Conservation (phyloP, 2,329 filamentous ascomycete genomes). For the Stachybotrys chartarum region DNA sequence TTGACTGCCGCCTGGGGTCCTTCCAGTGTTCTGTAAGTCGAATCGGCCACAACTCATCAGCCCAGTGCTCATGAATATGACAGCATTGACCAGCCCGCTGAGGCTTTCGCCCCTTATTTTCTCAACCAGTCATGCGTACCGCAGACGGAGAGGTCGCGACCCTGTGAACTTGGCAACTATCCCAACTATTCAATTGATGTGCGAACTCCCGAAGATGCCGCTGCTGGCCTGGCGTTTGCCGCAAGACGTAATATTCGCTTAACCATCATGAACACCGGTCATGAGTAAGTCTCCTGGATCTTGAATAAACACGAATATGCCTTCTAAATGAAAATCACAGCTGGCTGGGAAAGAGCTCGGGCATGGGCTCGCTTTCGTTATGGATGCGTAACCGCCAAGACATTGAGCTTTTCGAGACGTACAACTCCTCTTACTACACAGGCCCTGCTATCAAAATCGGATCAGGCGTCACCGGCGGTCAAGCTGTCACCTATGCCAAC, state of each 20-base stretch:
- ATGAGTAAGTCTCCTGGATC: constrained; percentile 23
- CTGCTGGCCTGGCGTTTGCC: constrained; percentile 24
- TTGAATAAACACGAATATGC: not conserved
- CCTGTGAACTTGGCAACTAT: not conserved
- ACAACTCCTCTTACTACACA: constrained; percentile 4
- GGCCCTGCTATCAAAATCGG: not conserved
- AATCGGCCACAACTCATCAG: not conserved
- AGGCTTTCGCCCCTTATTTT: not conserved
- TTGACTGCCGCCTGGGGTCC: not conserved
- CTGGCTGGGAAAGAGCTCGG: constrained; percentile 27
- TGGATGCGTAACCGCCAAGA: constrained; percentile 33
- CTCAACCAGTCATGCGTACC: not conserved
- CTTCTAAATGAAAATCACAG: not conserved
- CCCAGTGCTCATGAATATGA: not conserved
- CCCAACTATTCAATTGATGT: not conserved
- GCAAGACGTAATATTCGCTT: constrained; percentile 33
- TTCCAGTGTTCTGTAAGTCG: not conserved
- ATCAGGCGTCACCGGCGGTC: not conserved
- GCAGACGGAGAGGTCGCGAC: not conserved
- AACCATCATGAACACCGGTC: constrained; percentile 40
- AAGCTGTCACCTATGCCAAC: not conserved
- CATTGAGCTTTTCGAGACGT: constrained; percentile 7
- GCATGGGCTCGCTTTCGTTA: constrained; percentile 25
- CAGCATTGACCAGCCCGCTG: not conserved
- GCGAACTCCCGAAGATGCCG: constrained; percentile 1